Percentiles rank a stretch among this genome's conserved stretches.
Conservation (phyloP, 495 filamentous ascomycete species). For the Penicillium subrubescens region DNA sequence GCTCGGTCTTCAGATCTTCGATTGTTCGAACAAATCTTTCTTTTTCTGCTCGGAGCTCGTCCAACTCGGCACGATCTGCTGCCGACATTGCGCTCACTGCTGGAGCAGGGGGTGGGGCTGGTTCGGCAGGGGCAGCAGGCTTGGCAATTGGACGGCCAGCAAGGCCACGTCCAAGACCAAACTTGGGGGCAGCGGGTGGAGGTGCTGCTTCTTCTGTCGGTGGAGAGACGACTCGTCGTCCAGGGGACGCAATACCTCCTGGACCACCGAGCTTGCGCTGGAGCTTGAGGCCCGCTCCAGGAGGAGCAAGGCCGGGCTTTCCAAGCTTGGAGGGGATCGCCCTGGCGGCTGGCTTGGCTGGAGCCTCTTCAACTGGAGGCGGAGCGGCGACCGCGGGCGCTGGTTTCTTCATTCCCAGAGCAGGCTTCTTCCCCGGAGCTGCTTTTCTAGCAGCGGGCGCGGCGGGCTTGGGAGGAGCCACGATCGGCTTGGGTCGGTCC, state of each 20-base stretch:
- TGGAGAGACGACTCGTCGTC: constrained; percentile 56
- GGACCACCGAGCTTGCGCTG: constrained; percentile 66
- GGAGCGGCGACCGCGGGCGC: constrained; percentile 59
- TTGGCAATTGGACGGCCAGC: constrained; percentile 87
- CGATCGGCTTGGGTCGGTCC: constrained; percentile 85
- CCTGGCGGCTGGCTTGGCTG: constrained; percentile 60
- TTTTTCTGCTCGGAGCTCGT: constrained; percentile 81
- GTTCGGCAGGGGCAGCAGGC: constrained; percentile 53
- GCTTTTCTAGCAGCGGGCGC: constrained; percentile 49
- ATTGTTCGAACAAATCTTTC: constrained; percentile 70
- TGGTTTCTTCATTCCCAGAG: constrained; percentile 54
- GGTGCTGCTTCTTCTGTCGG: constrained; percentile 59
- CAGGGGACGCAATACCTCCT: constrained; percentile 64
- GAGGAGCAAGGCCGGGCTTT: constrained; percentile 63
- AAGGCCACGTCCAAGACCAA: constrained; percentile 73
- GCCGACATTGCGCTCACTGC: constrained; percentile 63
- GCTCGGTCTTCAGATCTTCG: constrained; percentile 77
- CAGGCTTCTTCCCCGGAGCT: constrained; percentile 54
- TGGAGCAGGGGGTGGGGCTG: too few species aligned
- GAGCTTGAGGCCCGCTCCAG: constrained; percentile 66
- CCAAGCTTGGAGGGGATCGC: constrained; percentile 63
- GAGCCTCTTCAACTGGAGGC: constrained; percentile 58
- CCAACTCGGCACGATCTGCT: constrained; percentile 83
- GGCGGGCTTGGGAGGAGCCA: constrained; percentile 62
- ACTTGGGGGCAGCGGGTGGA: constrained; percentile 61